A percentile compares a stretch with the other conserved stretches of the same genome.
phyloP scores from a whole-genome alignment of 2,329 filamentous ascomycete genomes.

The Ophiognomonia clavigignenti-juglandacearum region DNA sequence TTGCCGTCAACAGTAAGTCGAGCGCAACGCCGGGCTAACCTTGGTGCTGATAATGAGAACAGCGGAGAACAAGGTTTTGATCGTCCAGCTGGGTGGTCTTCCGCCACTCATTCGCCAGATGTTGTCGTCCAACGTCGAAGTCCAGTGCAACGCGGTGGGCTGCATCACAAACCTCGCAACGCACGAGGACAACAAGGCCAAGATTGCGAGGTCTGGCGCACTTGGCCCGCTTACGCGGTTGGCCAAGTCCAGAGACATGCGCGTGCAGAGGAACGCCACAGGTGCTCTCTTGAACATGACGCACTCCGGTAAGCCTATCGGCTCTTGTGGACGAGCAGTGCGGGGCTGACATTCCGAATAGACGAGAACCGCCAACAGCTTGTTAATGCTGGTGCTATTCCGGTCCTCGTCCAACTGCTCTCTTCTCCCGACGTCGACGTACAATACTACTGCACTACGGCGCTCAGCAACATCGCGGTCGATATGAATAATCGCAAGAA shows the following conservation, averaged over 20 bases:
- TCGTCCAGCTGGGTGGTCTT: constrained; percentile 87
- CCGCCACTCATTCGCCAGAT: constrained; percentile 93
- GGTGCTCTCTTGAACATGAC: constrained; percentile 98
- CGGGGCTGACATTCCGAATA: constrained; percentile 32
- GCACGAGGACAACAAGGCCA: constrained; percentile 98
- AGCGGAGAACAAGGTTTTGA: constrained; percentile 98
- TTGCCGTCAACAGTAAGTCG: constrained; percentile 87
- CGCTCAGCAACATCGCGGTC: constrained; percentile 96
- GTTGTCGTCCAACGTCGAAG: constrained; percentile 96
- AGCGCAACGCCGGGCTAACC: neutral
- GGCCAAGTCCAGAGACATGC: constrained; percentile 97
- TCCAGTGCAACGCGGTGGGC: constrained; percentile 97
- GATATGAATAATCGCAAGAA: constrained; percentile 87
- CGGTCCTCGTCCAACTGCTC: constrained; percentile 90
- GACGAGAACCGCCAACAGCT: constrained; percentile 98
- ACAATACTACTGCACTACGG: constrained; percentile 98
- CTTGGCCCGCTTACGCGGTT: constrained; percentile 84
- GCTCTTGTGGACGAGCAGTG: constrained; percentile 9
- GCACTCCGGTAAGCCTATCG: constrained; percentile 70
- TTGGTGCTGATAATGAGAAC: constrained; percentile 35
- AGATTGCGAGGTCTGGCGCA: constrained; percentile 92
- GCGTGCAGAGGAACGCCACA: constrained; percentile 94
- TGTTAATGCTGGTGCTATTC: constrained; percentile 95
- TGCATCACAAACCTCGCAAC: constrained; percentile 98
- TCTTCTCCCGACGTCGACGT: constrained; percentile 93